A percentile compares a stretch with the other conserved stretches of the same genome.
Evolutionary conservation across 1,139 yeast species (phyloP).

Genomic region (Diutina rugosa): DNA sequence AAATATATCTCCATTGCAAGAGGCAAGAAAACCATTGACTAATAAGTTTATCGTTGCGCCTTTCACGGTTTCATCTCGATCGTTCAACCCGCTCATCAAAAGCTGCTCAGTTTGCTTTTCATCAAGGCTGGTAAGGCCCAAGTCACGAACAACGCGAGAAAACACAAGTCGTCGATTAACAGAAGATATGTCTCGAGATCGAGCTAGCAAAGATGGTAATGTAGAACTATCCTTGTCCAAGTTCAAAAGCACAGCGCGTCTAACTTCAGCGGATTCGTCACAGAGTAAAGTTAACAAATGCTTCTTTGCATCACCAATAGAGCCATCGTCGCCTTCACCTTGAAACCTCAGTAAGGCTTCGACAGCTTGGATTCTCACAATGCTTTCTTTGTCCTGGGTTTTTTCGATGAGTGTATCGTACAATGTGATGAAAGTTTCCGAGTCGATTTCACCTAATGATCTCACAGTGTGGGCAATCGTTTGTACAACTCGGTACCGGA

Average conservation of each 20-base stretch:
- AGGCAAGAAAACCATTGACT: slow-evolving; percentile 57
- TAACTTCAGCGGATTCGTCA: slow-evolving; percentile 81
- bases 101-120: slow-evolving; percentile 43
- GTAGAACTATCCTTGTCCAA: slow-evolving; percentile 43
- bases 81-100: slow-evolving; percentile 75
- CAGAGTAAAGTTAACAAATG: slow-evolving; percentile 48
- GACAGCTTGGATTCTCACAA: slow-evolving; percentile 72
- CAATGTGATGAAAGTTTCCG: slow-evolving; percentile 53
- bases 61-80: slow-evolving; percentile 66
- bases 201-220: slow-evolving; percentile 50
- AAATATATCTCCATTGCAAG: slow-evolving; percentile 56
- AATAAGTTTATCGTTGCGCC: slow-evolving; percentile 65
- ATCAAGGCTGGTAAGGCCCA: slow-evolving; percentile 32
- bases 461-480: slow-evolving; percentile 62
- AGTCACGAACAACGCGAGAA: slow-evolving; percentile 52
- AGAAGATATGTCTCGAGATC: slow-evolving; percentile 72
- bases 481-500: slow-evolving; percentile 73
- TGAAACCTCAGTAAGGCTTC: slow-evolving; percentile 74
- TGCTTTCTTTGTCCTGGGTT: slow-evolving; percentile 65
- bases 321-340: slow-evolving; percentile 25
- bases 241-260: slow-evolving; percentile 73
- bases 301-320: slow-evolving; percentile 19
- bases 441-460: slow-evolving; percentile 66
- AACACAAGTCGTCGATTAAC: slow-evolving; percentile 64
- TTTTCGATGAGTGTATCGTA: slow-evolving; percentile 51